These are phyloP conservation scores for Adiantum capillusveneris DNA, from an alignment of 75 land plant species.

Conservation along the genomic window DNA sequence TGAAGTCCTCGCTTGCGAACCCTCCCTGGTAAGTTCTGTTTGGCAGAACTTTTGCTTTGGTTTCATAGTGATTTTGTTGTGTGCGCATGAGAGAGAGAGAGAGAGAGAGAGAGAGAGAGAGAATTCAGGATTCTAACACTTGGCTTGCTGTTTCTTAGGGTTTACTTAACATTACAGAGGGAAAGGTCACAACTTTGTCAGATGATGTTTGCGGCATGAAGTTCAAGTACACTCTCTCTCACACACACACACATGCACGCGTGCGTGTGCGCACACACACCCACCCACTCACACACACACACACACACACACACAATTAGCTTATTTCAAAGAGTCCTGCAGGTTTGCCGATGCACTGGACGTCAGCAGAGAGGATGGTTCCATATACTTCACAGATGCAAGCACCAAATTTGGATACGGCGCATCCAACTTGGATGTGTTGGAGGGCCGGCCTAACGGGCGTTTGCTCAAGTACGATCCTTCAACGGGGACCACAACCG, in stretches of 20 bases:
- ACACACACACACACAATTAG: no score
- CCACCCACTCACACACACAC: not conserved
- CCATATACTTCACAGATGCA: conserved; percentile 67
- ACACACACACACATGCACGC: not conserved
- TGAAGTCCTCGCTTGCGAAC: conserved; percentile 50
- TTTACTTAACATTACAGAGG: conserved; percentile 40
- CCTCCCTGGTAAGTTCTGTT: conserved; percentile 22
- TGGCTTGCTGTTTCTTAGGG: no score
- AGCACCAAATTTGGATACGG: conserved; percentile 37
- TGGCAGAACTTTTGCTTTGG: no score
- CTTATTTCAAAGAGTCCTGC: not conserved
- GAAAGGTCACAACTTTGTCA: conserved; percentile 30
- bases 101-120: no score
- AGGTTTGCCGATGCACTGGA: conserved; percentile 67
- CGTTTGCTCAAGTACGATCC: conserved; percentile 74
- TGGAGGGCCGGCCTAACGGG: conserved; percentile 62
- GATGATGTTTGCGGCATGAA: conserved; percentile 40
- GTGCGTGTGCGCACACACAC: not conserved
- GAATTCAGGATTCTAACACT: no score
- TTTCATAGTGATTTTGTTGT: no score
- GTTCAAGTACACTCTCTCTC: conserved; percentile 28
- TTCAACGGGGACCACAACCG: conserved; percentile 25
- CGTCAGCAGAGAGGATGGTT: conserved; percentile 61
- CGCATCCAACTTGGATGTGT: conserved; percentile 35
- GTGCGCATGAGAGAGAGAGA: no score